These are phyloP conservation scores for Fusarium austroafricanum DNA, from an alignment of 2,329 filamentous ascomycete genomes.

Conservation along the genomic window DNA sequence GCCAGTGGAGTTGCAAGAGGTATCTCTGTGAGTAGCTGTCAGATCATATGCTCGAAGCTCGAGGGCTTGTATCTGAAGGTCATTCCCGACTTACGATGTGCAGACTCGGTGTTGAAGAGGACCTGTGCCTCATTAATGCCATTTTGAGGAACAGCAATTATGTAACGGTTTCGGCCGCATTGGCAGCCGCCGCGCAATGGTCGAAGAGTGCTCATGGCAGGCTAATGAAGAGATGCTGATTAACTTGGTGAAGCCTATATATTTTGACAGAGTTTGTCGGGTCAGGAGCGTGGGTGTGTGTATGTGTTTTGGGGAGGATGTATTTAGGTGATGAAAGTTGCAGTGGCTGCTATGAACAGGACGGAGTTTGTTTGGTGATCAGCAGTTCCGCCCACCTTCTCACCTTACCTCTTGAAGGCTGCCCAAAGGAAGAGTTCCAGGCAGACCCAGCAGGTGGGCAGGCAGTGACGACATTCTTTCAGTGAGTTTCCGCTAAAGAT, in stretches of 20 bases:
- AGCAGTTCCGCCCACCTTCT: conserved; percentile 20
- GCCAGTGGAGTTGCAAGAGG: conserved; percentile 78
- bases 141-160: conserved; percentile 74
- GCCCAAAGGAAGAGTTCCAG: conserved; percentile 1
- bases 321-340: conserved; percentile 17
- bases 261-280: neutral
- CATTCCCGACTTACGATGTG: conserved; percentile 72
- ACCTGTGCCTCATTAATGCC: conserved; percentile 71
- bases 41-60: conserved; percentile 11
- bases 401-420: conserved; percentile 9
- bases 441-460: conserved; percentile 28
- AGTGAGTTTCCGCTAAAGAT: conserved; percentile 33
- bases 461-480: conserved; percentile 39
- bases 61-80: conserved; percentile 4
- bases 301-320: neutral
- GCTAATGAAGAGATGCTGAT: conserved; percentile 23
- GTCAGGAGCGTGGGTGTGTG: too few species aligned
- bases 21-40: conserved; percentile 59
- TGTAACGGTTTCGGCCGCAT: conserved; percentile 87
- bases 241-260: neutral
- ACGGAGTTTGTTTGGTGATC: conserved; percentile 35
- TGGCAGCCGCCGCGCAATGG: conserved; percentile 81
- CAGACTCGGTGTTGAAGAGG: conserved; percentile 77
- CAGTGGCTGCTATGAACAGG: conserved; percentile 8
- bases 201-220: conserved; percentile 59